Evolutionary conservation across 2,329 filamentous ascomycete genomes (phyloP).

Genomic region (Pyrenophora tritici-repentis): DNA sequence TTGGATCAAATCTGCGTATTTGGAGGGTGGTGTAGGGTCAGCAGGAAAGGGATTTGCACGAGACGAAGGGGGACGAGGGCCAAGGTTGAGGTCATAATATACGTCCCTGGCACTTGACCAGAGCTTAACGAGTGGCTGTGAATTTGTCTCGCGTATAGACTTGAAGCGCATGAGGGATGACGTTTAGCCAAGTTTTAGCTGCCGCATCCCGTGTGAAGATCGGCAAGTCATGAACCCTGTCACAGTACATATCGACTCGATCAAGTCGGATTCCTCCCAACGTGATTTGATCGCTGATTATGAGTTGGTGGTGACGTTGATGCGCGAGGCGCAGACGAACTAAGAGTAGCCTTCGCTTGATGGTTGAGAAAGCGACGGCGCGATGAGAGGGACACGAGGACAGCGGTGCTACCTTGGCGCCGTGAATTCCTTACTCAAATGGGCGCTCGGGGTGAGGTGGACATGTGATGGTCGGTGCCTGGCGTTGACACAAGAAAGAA

Average conservation of each 20-base stretch:
- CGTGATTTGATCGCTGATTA: too few relatives aligned
- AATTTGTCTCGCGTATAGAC: constrained; percentile 14
- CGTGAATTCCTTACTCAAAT: neutral
- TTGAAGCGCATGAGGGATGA: constrained; percentile 18
- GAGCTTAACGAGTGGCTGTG: constrained; percentile 16
- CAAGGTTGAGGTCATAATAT: constrained; percentile 26
- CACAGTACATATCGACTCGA: neutral
- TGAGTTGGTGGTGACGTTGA: too few relatives aligned
- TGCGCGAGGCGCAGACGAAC: neutral
- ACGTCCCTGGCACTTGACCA: constrained; percentile 22
- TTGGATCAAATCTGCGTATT: constrained; percentile 20
- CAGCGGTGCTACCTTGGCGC: neutral
- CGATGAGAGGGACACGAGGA: constrained; percentile 1
- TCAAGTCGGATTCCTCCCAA: neutral
- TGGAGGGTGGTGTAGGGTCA: constrained; percentile 34
- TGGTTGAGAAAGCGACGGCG: neutral
- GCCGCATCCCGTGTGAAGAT: constrained; percentile 3
- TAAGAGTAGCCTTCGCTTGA: neutral
- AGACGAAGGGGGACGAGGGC: constrained; percentile 27
- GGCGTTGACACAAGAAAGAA: neutral
- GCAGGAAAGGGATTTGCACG: constrained; percentile 42
- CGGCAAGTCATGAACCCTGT: constrained; percentile 5
- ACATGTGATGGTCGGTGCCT: neutral
- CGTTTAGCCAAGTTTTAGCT: constrained; percentile 13
- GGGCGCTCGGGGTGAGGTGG: neutral